Conservation (phyloP, 2,329 filamentous ascomycete genomes). For the Teratosphaeria gauchensis region DNA sequence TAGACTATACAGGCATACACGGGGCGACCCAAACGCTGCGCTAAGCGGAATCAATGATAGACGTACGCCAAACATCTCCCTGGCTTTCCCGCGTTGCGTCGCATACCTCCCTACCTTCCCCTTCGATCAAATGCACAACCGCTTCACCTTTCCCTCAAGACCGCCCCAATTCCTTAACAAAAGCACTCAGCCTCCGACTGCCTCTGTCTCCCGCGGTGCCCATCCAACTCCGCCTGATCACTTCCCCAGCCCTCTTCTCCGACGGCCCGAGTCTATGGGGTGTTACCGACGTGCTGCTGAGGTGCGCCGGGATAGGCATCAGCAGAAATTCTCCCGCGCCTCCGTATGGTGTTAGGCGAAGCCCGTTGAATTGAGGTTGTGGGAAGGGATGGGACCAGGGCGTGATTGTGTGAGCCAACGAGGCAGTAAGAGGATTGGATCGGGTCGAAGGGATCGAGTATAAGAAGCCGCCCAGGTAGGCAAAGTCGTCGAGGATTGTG, state of each 20-base stretch:
- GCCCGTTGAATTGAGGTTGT: slow-evolving; percentile 7
- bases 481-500: slow-evolving; percentile 7
- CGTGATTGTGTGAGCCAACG: slow-evolving; percentile 6
- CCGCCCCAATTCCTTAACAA: neutral
- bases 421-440: slow-evolving; percentile 2
- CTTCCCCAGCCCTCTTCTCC: neutral
- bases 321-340: neutral
- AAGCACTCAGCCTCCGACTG: neutral
- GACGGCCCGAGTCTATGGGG: neutral
- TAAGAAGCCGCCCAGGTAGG: slow-evolving; percentile 14
- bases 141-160: neutral
- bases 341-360: slow-evolving; percentile 5
- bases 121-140: too few species aligned
- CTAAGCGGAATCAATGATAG: neutral
- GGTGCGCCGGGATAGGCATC: neutral
- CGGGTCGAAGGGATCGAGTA: slow-evolving; percentile 6
- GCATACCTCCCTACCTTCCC: too few species aligned
- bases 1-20: slow-evolving; percentile 1
- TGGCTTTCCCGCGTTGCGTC: neutral
- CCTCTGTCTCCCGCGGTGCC: slow-evolving; percentile 2
- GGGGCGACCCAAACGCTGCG: neutral
- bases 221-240: neutral
- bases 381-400: slow-evolving; percentile 6
- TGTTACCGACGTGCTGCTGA: neutral
- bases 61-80: neutral